Conservation (phyloP, 1,284 basidiomycete genomes). For the Sanghuangporus weigelae region DNA sequence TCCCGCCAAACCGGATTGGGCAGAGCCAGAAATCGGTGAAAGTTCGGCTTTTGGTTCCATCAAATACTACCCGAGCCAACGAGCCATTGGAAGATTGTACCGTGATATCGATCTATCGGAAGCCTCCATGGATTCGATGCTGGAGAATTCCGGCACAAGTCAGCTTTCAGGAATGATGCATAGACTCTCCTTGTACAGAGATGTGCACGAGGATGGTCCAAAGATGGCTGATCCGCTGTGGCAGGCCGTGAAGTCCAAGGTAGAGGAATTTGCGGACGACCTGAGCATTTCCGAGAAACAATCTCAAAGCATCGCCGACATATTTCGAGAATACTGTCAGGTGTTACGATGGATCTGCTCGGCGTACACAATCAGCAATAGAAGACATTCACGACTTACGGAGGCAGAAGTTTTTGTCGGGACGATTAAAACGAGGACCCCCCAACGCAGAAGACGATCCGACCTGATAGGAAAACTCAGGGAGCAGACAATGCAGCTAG, state of each 20-base stretch:
- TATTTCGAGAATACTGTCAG: constrained; percentile 19
- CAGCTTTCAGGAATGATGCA: not conserved
- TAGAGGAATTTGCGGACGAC: not conserved
- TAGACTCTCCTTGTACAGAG: not conserved
- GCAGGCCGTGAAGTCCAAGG: not conserved
- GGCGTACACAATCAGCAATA: constrained; percentile 15
- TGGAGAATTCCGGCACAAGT: not conserved
- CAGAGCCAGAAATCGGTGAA: constrained; percentile 52
- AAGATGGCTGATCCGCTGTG: not conserved
- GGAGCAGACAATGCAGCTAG: constrained; percentile 22
- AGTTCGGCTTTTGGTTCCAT: constrained; percentile 40
- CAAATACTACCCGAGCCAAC: constrained; percentile 65
- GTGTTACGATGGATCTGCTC: constrained; percentile 23
- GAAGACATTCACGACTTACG: constrained; percentile 17
- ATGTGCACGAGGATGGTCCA: not conserved
- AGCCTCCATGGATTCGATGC: not conserved
- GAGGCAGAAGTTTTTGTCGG: constrained; percentile 28
- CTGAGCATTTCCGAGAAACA: not conserved
- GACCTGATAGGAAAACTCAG: constrained; percentile 23
- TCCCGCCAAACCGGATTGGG: constrained; percentile 71
- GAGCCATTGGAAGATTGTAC: constrained; percentile 64
- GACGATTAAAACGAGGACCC: constrained; percentile 25
- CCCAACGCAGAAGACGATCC: constrained; percentile 22
- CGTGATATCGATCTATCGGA: constrained; percentile 41
- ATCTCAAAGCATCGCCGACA: not conserved